Conservation (phyloP, 169 alveolate species). For the Theileria luwenshuni region DNA sequence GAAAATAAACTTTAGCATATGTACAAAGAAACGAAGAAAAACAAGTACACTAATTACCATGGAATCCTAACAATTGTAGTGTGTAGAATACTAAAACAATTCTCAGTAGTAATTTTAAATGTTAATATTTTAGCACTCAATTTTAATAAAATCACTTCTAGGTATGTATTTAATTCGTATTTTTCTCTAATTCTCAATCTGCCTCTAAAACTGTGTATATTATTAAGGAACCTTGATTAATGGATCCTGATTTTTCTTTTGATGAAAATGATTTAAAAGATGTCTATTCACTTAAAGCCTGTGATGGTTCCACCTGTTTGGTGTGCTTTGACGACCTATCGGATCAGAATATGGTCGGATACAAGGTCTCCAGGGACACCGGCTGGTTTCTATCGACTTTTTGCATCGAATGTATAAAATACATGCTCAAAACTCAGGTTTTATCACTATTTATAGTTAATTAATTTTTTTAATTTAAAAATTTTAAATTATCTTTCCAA, state of each 20-base stretch:
- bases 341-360: conserved; percentile 51
- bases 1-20: not conserved
- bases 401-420: conserved; percentile 56
- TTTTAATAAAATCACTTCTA: too few relatives aligned
- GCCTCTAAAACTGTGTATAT: too few relatives aligned
- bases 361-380: conserved; percentile 24
- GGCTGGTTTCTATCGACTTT: conserved; percentile 59
- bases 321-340: conserved; percentile 64
- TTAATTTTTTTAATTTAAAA: too few relatives aligned
- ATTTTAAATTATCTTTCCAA: conserved; percentile 4
- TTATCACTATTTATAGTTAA: not conserved
- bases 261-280: not conserved
- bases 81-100: not conserved
- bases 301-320: conserved; percentile 37
- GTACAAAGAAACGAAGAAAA: not conserved
- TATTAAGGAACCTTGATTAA: not conserved
- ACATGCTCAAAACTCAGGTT: conserved; percentile 53
- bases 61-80: conserved; percentile 22
- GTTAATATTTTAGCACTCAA: too few relatives aligned
- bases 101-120: too few relatives aligned
- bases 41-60: not conserved
- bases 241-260: not conserved
- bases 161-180: too few relatives aligned
- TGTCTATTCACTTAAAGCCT: not conserved
- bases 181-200: too few relatives aligned